These are phyloP conservation scores for Mimosa bimucronata DNA, from an alignment of 306 rosid genomes.

Conservation along the genomic window DNA sequence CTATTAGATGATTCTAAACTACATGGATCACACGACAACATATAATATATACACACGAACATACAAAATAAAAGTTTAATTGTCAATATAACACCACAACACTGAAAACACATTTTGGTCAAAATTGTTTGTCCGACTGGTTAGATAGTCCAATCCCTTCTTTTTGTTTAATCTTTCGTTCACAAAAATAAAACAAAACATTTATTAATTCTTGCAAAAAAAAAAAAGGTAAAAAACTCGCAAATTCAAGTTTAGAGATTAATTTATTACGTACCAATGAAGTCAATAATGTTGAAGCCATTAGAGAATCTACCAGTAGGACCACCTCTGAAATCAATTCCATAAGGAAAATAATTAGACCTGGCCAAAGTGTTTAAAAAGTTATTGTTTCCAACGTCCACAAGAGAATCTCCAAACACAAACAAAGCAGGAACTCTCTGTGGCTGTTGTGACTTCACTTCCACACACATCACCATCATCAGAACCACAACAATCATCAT, in stretches of 20 bases:
- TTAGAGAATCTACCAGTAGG: conserved; percentile 87
- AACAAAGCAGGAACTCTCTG: conserved; percentile 71
- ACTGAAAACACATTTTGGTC: too few relatives aligned
- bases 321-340: conserved; percentile 61
- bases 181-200: background rate
- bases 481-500: conserved; percentile 13
- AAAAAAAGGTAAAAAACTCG: background rate
- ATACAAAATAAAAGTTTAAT: too few relatives aligned
- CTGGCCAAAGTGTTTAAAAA: conserved; percentile 54
- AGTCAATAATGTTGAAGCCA: conserved; percentile 66
- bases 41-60: too few relatives aligned
- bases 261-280: conserved; percentile 54
- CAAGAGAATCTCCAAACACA: conserved; percentile 87
- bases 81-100: too few relatives aligned
- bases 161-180: background rate
- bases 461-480: conserved; percentile 30
- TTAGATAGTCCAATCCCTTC: too few relatives aligned
- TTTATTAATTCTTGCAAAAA: background rate
- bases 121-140: too few relatives aligned
- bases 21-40: too few relatives aligned
- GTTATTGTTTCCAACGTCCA: conserved; percentile 88
- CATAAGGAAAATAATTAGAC: conserved; percentile 77
- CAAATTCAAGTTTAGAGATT: background rate
- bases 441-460: conserved; percentile 39
- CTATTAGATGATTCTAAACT: too few relatives aligned